Percentiles rank a stretch among this genome's conserved stretches.
Evolutionary conservation across 2,329 filamentous ascomycete genomes (phyloP).

Genomic region (Aspergillus sp.): DNA sequence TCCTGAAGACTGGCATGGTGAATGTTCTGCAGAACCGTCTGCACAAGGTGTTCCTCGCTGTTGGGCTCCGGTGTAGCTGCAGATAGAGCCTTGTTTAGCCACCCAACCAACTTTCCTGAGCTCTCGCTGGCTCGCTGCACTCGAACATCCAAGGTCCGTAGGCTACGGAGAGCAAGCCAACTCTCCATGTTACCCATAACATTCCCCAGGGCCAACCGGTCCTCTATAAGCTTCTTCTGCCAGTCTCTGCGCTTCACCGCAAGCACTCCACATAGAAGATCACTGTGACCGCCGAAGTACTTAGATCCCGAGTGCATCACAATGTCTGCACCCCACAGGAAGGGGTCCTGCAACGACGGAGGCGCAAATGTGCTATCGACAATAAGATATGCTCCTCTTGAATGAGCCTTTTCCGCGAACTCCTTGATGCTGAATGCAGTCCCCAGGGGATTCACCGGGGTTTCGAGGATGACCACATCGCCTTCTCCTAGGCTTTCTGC

Average conservation of each 20-base stretch:
- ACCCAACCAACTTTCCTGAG: conserved; percentile 68
- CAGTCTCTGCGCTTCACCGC: conserved; percentile 61
- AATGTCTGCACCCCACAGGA: conserved; percentile 75
- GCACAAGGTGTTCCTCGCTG: conserved; percentile 47
- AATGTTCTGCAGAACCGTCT: conserved; percentile 59
- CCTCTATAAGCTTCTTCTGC: conserved; percentile 60
- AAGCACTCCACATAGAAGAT: conserved; percentile 89
- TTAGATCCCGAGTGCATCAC: conserved; percentile 94
- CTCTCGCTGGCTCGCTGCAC: conserved; percentile 74
- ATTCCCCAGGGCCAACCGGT: conserved; percentile 74
- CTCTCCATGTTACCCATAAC: conserved; percentile 89
- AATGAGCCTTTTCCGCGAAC: conserved; percentile 72
- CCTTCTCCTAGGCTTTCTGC: conserved; percentile 67
- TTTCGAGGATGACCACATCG: conserved; percentile 88
- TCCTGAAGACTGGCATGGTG: conserved; percentile 79
- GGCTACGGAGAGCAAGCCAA: conserved; percentile 84
- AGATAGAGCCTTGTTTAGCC: conserved; percentile 59
- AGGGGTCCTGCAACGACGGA: conserved; percentile 84
- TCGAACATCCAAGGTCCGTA: conserved; percentile 82
- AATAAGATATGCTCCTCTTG: conserved; percentile 71
- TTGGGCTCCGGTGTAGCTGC: conserved; percentile 36
- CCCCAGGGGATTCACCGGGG: conserved; percentile 87
- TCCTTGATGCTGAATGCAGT: conserved; percentile 70
- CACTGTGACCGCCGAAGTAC: conserved; percentile 93
- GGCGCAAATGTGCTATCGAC: conserved; percentile 94